Base-by-base conservation (phyloP, 768 basidiomycete species). In the Psilocybe sp. region DNA sequence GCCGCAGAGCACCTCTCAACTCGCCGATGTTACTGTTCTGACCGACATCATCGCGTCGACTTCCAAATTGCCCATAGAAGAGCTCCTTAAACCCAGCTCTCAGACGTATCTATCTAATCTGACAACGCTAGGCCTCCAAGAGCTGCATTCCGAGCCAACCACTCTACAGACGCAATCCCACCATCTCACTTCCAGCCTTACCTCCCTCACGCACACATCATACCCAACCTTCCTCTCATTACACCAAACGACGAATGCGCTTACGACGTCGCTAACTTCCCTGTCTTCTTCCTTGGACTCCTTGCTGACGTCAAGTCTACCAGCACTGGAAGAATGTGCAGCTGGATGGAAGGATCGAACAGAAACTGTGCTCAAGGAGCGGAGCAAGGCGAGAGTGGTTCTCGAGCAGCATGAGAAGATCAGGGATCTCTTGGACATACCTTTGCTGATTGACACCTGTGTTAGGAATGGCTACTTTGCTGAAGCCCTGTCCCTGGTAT, bases 331-430 rank as follows among this genome's bases (percentile, higher is more conserved):
- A 60, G 73, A 80, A 35, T 78, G 81, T 50, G 84, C 91, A 38
- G 76, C 77, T 8, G 72, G 76, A 19, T 97, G 95, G 77, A 77
- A 84, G 44, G 76, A 79, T 19, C 78, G 81, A 51, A 89, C 85
- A n/a, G 85, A 88, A 41, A 65, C 75, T 16, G 80, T 94, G n/a
- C 80, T 92, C 45, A 72, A 76, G 42, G 85, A 89, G 45, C 78
- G 95, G 34, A 75, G 79, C 51, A 85, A 86, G 55, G 91, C 91
- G 0, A 76, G 83, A 31, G 74, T 89, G 44, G 91, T 98, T n/a
- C 80, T 93, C 51, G 95, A 98, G 59, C 90, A 96, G 59, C 89
- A 93, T 62, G 92, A 96, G 65, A 94, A 94, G 67, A 79, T 98
- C 52, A 79, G 89, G 55, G 94, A 98, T 65, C 69, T 98, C 33